phyloP scores from a whole-genome alignment of 2,329 filamentous ascomycete genomes.

The Neopestalotiopsis sp. region DNA sequence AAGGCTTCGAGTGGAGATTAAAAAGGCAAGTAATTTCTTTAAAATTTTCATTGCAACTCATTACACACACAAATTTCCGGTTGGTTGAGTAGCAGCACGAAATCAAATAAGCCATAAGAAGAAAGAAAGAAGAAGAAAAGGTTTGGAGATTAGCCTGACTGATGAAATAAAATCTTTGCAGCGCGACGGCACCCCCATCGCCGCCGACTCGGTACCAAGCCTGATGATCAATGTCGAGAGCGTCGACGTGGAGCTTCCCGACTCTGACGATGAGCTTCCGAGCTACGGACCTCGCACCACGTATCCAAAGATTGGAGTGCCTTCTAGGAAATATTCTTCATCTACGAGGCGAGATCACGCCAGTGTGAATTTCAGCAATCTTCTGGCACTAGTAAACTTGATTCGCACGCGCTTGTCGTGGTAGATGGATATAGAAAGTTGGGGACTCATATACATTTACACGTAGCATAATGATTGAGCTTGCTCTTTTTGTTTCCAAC shows the following conservation, averaged over 20 bases:
- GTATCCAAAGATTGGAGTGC: slow-evolving; percentile 6
- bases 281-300: slow-evolving; percentile 11
- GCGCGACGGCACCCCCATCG: slow-evolving; percentile 15
- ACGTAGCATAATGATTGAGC: neutral
- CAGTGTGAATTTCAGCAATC: neutral
- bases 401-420: neutral
- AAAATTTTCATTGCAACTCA: too few relatives aligned
- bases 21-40: slow-evolving; percentile 9
- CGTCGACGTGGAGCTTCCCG: slow-evolving; percentile 15
- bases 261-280: slow-evolving; percentile 15
- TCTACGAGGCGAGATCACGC: neutral
- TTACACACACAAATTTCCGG: too few relatives aligned
- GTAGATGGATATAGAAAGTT: neutral
- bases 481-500: neutral
- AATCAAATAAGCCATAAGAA: too few relatives aligned
- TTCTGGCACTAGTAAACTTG: neutral
- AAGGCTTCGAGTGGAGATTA: slow-evolving; percentile 16
- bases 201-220: slow-evolving; percentile 17
- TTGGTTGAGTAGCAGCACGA: too few relatives aligned
- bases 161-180: neutral
- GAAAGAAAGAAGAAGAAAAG: too few relatives aligned
- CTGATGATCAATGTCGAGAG: slow-evolving; percentile 15
- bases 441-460: neutral
- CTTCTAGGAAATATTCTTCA: neutral
- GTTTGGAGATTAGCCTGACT: neutral